These are phyloP conservation scores for Paxillus rubicundulus DNA, from an alignment of 768 basidiomycete species.

Conservation along the genomic window DNA sequence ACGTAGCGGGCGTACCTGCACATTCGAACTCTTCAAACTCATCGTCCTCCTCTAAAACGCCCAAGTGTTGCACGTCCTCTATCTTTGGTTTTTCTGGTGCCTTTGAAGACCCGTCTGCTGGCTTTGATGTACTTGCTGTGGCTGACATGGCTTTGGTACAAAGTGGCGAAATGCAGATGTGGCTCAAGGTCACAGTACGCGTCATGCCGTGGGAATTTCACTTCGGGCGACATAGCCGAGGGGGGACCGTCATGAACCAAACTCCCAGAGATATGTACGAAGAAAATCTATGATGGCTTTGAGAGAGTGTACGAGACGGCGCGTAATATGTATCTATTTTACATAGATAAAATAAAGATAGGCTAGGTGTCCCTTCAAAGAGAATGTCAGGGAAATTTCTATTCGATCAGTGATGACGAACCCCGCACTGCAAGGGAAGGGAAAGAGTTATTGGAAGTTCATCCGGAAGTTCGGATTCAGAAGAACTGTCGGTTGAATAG, in stretches of 20 bases:
- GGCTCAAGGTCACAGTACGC: too few species aligned
- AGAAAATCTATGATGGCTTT: not conserved
- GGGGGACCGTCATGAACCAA: too few species aligned
- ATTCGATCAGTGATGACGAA: conserved; percentile 10
- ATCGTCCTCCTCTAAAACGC: conserved; percentile 95
- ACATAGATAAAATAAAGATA: conserved; percentile 37
- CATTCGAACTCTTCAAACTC: conserved; percentile 93
- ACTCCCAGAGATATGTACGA: not conserved
- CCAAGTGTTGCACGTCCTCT: conserved; percentile 60
- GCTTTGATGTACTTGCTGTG: conserved; percentile 48
- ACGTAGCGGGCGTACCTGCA: conserved; percentile 59
- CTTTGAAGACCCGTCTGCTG: conserved; percentile 28
- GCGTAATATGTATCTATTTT: conserved; percentile 8
- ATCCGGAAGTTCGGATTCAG: conserved; percentile 22
- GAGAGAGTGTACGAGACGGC: not conserved
- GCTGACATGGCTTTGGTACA: conserved; percentile 36
- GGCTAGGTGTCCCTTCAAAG: conserved; percentile 10
- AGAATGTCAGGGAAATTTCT: conserved; percentile 4
- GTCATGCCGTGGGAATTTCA: conserved; percentile 24
- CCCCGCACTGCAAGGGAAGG: conserved; percentile 15
- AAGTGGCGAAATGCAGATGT: not conserved
- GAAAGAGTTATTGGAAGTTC: conserved; percentile 23
- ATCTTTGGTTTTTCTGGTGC: conserved; percentile 39
- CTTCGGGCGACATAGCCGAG: too few species aligned
- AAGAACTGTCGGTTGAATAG: conserved; percentile 26